Conservation (phyloP, 2,329 filamentous ascomycete genomes). For the Pyrenochaeta sp. region DNA sequence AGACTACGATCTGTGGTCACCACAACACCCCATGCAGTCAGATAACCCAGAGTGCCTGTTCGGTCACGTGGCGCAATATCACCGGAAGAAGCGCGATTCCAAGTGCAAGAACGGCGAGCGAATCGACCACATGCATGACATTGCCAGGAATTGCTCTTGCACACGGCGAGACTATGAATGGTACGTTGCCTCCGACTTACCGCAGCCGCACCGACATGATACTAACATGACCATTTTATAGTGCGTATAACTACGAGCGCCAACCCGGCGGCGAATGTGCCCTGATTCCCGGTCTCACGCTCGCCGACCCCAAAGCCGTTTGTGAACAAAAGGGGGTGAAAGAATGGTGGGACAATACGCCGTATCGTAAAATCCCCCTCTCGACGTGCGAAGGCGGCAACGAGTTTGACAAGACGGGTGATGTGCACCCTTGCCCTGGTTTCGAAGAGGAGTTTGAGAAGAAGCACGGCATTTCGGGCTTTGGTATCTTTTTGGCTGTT, state of each 20-base stretch:
- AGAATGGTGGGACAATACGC: slow-evolving; percentile 87
- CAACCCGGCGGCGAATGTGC: slow-evolving; percentile 78
- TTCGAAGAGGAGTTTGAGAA: slow-evolving; percentile 84
- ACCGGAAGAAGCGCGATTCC: slow-evolving; percentile 83
- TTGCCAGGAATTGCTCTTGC: slow-evolving; percentile 80
- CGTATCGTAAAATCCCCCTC: slow-evolving; percentile 88
- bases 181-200: slow-evolving; percentile 59
- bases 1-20: slow-evolving; percentile 89
- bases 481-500: slow-evolving; percentile 86
- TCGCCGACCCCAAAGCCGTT: slow-evolving; percentile 66
- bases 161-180: slow-evolving; percentile 91
- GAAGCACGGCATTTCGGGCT: slow-evolving; percentile 73
- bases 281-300: slow-evolving; percentile 76
- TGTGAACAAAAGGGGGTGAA: slow-evolving; percentile 71
- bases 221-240: slow-evolving; percentile 49
- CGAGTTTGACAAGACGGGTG: slow-evolving; percentile 74
- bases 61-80: slow-evolving; percentile 86
- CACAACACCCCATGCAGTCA: slow-evolving; percentile 82
- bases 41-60: slow-evolving; percentile 84
- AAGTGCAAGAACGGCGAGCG: slow-evolving; percentile 83
- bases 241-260: slow-evolving; percentile 92
- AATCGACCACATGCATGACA: slow-evolving; percentile 70
- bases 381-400: slow-evolving; percentile 83
- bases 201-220: background rate
- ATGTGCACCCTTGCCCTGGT: slow-evolving; percentile 72